Evolutionary conservation across 2,329 filamentous ascomycete species (phyloP).

Genomic region (Teratosphaeria viscida): DNA sequence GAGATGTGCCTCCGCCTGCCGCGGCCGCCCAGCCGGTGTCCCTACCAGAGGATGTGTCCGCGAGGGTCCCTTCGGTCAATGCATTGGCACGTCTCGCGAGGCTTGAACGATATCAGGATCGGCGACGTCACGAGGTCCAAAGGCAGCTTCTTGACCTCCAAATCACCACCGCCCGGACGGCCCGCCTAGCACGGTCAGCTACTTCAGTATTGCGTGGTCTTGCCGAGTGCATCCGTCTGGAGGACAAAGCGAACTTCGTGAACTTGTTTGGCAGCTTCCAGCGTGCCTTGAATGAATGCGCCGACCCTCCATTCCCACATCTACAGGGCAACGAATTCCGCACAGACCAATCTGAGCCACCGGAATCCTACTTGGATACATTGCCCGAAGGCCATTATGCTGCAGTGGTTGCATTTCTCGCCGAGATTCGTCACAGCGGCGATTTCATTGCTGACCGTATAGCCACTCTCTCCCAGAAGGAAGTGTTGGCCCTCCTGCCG

Average conservation of each 20-base stretch:
- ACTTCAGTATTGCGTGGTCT: constrained; percentile 65
- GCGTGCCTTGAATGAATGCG: constrained; percentile 59
- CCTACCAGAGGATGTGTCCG: neutral
- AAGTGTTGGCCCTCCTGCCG: constrained; percentile 66
- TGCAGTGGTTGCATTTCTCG: constrained; percentile 68
- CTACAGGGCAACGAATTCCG: neutral
- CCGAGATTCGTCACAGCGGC: constrained; percentile 72
- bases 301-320: neutral
- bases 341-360: constrained; percentile 46
- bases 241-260: constrained; percentile 69
- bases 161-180: constrained; percentile 63
- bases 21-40: neutral
- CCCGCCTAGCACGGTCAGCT: constrained; percentile 63
- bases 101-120: constrained; percentile 51
- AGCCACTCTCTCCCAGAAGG: constrained; percentile 60
- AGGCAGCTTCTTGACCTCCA: constrained; percentile 64
- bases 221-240: constrained; percentile 66
- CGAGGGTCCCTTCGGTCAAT: neutral
- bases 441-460: constrained; percentile 80
- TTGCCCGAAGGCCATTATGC: constrained; percentile 64
- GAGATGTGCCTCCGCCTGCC: neutral
- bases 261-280: constrained; percentile 66
- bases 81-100: constrained; percentile 2
- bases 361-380: constrained; percentile 44
- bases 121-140: constrained; percentile 63